Base-by-base conservation (phyloP, 2,329 filamentous ascomycete species). In the Capronia americana region DNA sequence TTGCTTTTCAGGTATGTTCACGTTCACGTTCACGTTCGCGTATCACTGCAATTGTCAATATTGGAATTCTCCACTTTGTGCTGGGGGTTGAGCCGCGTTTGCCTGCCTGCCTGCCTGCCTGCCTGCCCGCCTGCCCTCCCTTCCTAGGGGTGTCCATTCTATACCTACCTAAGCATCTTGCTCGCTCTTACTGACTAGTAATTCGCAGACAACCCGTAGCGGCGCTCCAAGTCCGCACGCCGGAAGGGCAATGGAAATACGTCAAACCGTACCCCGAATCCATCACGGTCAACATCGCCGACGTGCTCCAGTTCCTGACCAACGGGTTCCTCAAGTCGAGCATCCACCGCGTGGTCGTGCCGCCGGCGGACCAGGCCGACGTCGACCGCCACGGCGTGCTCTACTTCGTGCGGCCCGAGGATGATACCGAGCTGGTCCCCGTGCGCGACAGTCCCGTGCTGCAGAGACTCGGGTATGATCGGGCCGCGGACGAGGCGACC, bases 181-280 rank as follows among this genome's bases (percentile, higher is more conserved):
- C n/a, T n/a, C n/a, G n/a, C n/a, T n/a, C n/a, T n/a, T n/a, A n/a
- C n/a, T n/a, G n/a, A n/a, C n/a, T n/a, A n/a, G n/a, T n/a, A n/a
- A n/a, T n/a, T n/a, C n/a, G n/a, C n/a, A 79, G 84, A 2, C 86
- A 87, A 69, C 85, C 85, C 0, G 81, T 87, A 0, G 84, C 85
- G 0, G 85, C 81, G 0, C 76, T 88, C 5, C 86, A 88, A 73
- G 84, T 87, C 23, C 80, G 81, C 20, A 78, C 77, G 6, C 72
- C 77, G 1, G 77, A 79, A 20, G 70, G 79, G 0, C 70, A 79
- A 1, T 86, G 83, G 83, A 83, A 81, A 50, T 85, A 79, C 72
- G 80, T 83, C 0, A 79, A 79, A 44, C 80, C 83, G 0, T 76
- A 80, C 0, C 76, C 81, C 1, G 83, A 79, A 0, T 81, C 77